Percentiles rank a stretch among this genome's conserved stretches.
phyloP scores from a whole-genome alignment of 345 rosid species.

The Pugionium dolabratum region DNA sequence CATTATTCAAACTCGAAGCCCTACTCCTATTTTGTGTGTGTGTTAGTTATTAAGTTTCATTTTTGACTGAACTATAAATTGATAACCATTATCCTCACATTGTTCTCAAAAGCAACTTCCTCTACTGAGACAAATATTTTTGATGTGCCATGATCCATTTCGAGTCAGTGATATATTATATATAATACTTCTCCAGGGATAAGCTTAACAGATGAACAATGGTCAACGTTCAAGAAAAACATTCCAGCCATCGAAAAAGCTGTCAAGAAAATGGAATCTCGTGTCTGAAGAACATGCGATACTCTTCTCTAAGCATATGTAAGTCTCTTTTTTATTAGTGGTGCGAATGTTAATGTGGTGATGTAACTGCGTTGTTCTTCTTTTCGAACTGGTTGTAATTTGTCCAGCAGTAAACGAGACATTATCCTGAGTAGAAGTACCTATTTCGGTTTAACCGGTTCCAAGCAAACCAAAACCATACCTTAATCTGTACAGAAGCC shows the following conservation, averaged over 20 bases:
- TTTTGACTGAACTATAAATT: too few relatives aligned
- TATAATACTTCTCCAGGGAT: slow-evolving; percentile 53
- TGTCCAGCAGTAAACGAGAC: not conserved
- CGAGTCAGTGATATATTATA: not conserved
- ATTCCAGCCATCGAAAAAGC: slow-evolving; percentile 73
- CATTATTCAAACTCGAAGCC: not conserved
- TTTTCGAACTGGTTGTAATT: slow-evolving; percentile 11
- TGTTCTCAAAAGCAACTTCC: not conserved
- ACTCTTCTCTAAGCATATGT: not conserved
- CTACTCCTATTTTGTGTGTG: not conserved
- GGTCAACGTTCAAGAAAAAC: slow-evolving; percentile 63
- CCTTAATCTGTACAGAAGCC: not conserved
- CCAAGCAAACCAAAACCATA: not conserved
- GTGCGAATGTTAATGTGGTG: slow-evolving; percentile 1
- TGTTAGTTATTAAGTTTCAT: not conserved
- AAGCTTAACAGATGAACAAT: slow-evolving; percentile 84
- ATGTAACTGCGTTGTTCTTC: not conserved
- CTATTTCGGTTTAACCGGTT: slow-evolving; percentile 2
- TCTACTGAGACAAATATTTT: not conserved
- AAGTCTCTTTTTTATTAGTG: slow-evolving; percentile 9
- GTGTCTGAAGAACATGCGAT: slow-evolving; percentile 24
- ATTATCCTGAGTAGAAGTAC: slow-evolving; percentile 4
- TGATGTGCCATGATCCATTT: not conserved
- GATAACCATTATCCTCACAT: not conserved
- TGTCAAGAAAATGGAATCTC: slow-evolving; percentile 65